Conservation (phyloP, 2,329 filamentous ascomycete genomes). For the Sporothrix globosa region DNA sequence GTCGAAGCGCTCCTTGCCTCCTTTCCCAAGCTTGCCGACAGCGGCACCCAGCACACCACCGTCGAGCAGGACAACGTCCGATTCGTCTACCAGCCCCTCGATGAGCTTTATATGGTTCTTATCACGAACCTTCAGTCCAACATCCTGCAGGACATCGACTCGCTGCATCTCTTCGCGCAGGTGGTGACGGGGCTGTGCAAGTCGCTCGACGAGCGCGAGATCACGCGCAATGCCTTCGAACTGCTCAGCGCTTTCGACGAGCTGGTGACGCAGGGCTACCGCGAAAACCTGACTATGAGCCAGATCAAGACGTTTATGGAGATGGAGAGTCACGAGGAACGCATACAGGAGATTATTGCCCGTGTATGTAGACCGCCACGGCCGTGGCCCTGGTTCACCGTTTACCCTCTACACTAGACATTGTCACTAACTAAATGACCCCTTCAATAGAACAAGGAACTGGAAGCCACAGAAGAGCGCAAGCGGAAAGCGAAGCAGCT, state of each 20-base stretch:
- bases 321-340: constrained; percentile 99
- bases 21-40: constrained; percentile 96
- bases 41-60: constrained; percentile 94
- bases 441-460: constrained; percentile 80
- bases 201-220: constrained; percentile 93
- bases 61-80: constrained; percentile 99
- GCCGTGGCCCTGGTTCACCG: neutral
- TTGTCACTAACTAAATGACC: constrained; percentile 7
- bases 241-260: constrained; percentile 96
- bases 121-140: constrained; percentile 99
- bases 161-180: constrained; percentile 95
- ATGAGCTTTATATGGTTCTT: constrained; percentile 99
- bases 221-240: constrained; percentile 92
- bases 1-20: constrained; percentile 96
- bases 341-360: constrained; percentile 97
- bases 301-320: constrained; percentile 99
- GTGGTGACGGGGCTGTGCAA: constrained; percentile 97
- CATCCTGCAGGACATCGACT: constrained; percentile 98
- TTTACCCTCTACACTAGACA: neutral
- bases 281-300: constrained; percentile 92
- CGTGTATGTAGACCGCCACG: constrained; percentile 59
- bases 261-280: constrained; percentile 90
- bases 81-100: constrained; percentile 97
- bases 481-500: constrained; percentile 98
- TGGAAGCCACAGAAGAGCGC: constrained; percentile 96